A percentile compares a stretch with the other conserved stretches of the same genome.
Conservation (phyloP, 78 protist genomes). For the Thecamonas trahens region DNA sequence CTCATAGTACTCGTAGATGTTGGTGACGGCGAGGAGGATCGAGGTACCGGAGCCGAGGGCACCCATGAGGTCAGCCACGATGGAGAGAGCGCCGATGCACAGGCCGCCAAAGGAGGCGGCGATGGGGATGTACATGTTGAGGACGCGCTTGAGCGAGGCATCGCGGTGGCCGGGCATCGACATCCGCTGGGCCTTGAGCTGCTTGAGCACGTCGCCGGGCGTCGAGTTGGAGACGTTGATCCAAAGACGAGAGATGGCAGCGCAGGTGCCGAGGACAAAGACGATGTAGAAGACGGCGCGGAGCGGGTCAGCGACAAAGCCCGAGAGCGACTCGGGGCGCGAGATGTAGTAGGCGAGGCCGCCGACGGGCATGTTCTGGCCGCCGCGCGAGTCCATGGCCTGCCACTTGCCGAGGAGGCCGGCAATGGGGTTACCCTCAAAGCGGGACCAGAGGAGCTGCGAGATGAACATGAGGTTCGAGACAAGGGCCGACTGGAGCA, state of each 20-base stretch:
- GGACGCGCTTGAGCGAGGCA: slow-evolving; percentile 47
- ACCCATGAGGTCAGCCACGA: slow-evolving; percentile 94
- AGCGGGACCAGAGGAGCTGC: slow-evolving; percentile 90
- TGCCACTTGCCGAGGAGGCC: slow-evolving; percentile 94
- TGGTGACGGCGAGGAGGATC: slow-evolving; percentile 98
- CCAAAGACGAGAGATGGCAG: slow-evolving; percentile 97
- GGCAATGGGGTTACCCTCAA: slow-evolving; percentile 75
- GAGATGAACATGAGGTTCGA: slow-evolving; percentile 95
- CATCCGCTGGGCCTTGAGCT: slow-evolving; percentile 87
- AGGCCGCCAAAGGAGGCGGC: slow-evolving; percentile 99
- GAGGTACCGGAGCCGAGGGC: slow-evolving; percentile 98
- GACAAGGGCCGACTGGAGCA: slow-evolving; percentile 95
- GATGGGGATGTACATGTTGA: slow-evolving; percentile 97
- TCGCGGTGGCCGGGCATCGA: slow-evolving; percentile 68
- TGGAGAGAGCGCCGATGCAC: slow-evolving; percentile 97
- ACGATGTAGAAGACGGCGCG: slow-evolving; percentile 91
- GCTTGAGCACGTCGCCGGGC: slow-evolving; percentile 92
- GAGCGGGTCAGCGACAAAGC: slow-evolving; percentile 78
- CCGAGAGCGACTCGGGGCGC: slow-evolving; percentile 74
- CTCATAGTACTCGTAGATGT: slow-evolving; percentile 96
- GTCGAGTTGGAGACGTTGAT: slow-evolving; percentile 86
- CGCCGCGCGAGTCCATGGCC: background rate
- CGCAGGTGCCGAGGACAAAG: slow-evolving; percentile 93
- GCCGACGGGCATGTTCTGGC: slow-evolving; percentile 62
- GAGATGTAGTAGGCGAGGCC: slow-evolving; percentile 98